phyloP scores from a whole-genome alignment of 1,284 basidiomycete genomes.

The Microbotryum scabiosae region DNA sequence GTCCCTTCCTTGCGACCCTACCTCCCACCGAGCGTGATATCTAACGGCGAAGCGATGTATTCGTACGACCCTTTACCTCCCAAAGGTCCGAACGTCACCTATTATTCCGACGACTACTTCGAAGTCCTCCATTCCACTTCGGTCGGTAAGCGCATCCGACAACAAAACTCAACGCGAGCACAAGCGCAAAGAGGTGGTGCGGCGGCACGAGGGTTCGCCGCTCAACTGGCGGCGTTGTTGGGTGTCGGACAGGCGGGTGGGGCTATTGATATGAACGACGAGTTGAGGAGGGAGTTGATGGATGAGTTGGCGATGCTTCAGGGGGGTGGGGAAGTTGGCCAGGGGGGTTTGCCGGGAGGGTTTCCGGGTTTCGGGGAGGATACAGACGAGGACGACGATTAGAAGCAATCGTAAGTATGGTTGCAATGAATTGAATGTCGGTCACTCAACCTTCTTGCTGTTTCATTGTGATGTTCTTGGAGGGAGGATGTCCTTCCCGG shows the following conservation, averaged over 20 bases:
- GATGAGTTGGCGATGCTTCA: conserved; percentile 23
- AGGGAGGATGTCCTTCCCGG: neutral
- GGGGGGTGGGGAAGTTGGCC: neutral
- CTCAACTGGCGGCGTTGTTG: conserved; percentile 20
- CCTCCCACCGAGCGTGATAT: conserved; percentile 24
- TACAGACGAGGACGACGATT: conserved; percentile 3
- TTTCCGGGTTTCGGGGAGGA: conserved; percentile 11
- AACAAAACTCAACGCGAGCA: neutral
- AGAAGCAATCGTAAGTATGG: neutral
- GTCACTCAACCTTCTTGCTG: too few relatives aligned
- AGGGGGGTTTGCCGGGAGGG: conserved; percentile 22
- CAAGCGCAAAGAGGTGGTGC: neutral
- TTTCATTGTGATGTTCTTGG: conserved; percentile 9
- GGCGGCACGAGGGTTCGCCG: neutral
- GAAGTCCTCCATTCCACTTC: conserved; percentile 11
- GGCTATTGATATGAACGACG: conserved; percentile 18
- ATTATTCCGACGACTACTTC: conserved; percentile 31
- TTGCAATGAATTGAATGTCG: neutral
- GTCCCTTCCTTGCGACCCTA: conserved; percentile 27
- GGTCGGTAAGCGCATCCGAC: neutral
- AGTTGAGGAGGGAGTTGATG: conserved; percentile 25
- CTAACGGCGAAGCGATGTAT: conserved; percentile 15
- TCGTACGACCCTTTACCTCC: conserved; percentile 34
- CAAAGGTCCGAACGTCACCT: conserved; percentile 13
- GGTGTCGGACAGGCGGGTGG: conserved; percentile 20